Evolutionary conservation across 2,329 filamentous ascomycete species (phyloP), one percentile per base, ranked within the genome.

Genomic region (Zymoseptoria crescenta): DNA sequence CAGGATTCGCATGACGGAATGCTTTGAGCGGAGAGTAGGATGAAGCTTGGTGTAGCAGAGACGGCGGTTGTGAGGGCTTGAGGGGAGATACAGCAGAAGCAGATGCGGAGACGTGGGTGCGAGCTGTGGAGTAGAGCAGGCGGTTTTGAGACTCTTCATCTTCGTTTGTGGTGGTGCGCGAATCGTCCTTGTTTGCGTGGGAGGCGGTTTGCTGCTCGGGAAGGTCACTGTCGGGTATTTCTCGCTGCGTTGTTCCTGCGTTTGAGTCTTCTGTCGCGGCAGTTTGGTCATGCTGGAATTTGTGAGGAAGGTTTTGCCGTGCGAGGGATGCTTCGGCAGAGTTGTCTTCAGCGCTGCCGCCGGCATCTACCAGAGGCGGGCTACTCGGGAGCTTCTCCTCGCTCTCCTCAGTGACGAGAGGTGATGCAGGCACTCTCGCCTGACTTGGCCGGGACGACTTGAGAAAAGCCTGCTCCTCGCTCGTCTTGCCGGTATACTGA

Each of bases 51-150:
- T 41, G 35, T 5, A 41, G 35, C 10, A 41, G 35, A 41, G 35
- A 41, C n/a, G 59, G 63, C 8, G 58, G 58, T 8, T 59, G 54
- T 30, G 52, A 56, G 8, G 50, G 20, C 65, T 69, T 59, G 20
- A 48, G 54, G 1, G 69, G 67, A n/a, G 67, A 68, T 16, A 59
- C 61, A 20, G 59, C 60, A 27, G 62, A 70, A 5, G 59, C 59
- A 9, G 69, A 71, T 6, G 59, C 62, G 16, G 70, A 70, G 7
- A 73, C 65, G 51, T 76, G 71, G 49, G 77, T 75, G 52, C 68
- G 70, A 19, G 75, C 76, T n/a, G 75, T 73, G 4, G 70, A 70
- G 57, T 65, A 72, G 1, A 65, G 63, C 8, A 58, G 59, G n/a
- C 56, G 59, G 45, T 67, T 54, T 57, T 65, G 56, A 29, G 35